These are phyloP conservation scores for Ogataea paraovalis DNA, from an alignment of 805 yeast species.

Conservation along the genomic window DNA sequence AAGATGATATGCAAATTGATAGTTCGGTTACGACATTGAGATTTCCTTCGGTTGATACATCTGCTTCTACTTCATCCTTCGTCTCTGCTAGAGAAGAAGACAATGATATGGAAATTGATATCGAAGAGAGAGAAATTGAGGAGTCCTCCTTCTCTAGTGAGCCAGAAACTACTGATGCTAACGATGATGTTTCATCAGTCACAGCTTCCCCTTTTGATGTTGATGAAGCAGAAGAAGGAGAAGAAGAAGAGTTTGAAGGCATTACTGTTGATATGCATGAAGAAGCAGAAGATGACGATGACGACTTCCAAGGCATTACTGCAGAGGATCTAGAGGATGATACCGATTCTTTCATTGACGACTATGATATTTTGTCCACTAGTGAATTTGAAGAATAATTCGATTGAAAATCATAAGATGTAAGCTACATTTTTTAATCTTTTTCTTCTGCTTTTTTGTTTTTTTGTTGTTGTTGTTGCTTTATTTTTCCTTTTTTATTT, in stretches of 20 bases:
- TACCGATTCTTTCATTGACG: conserved; percentile 12
- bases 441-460: background rate
- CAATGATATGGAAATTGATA: background rate
- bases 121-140: background rate
- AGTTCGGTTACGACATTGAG: background rate
- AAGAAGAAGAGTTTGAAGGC: background rate
- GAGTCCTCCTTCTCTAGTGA: background rate
- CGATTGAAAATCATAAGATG: background rate
- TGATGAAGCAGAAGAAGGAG: conserved; percentile 1
- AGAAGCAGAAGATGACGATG: background rate
- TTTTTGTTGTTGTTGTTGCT: background rate
- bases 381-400: conserved; percentile 16
- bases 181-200: background rate
- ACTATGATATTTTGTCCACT: conserved; percentile 23
- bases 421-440: background rate
- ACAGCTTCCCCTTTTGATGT: background rate
- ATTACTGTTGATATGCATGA: background rate
- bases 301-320: background rate
- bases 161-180: background rate
- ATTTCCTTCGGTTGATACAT: background rate
- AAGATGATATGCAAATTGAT: background rate
- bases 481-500: too few species aligned
- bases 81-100: background rate
- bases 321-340: background rate
- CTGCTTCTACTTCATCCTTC: background rate